Base-by-base conservation (phyloP, 2,329 filamentous ascomycete genomes). In the Tolypocladium paradoxum region DNA sequence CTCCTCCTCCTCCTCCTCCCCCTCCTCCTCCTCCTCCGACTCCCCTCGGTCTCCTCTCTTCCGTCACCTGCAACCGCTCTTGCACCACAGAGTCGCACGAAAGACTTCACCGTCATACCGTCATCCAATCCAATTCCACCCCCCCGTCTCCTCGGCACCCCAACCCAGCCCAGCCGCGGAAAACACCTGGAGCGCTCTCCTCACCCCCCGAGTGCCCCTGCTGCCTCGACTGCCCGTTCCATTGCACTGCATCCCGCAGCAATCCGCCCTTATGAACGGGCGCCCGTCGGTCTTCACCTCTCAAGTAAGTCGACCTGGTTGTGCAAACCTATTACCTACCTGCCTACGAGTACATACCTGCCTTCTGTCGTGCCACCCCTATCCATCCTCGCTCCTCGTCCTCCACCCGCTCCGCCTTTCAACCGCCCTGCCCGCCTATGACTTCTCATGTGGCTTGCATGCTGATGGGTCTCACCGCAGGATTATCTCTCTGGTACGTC, bases 271-370 rank as follows among this genome's bases (percentile, higher is more conserved):
- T 86, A 90, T 90, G 87, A 87, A 84, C 85, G 85, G 85, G 78
- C 84, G 85, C 81, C 79, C 81, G 75, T 89, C 87, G 73, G 81
- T 85, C 73, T 91, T 90, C 78, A 91, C 87, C 76, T 91, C 87
- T 75, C 87, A 91, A 83, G 87, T 89, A 85, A 29, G 52, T 51
- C 9, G 11, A 29, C 20, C 40, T 12, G 31, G 8, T 24, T 58
- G 60, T 55, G 46, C n/a, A n/a, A n/a, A n/a, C n/a, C n/a, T n/a
- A n/a, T n/a, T n/a, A n/a, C n/a, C n/a, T n/a, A n/a, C n/a, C n/a
- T n/a, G n/a, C n/a, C n/a, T n/a, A n/a, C n/a, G n/a, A n/a, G n/a
- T n/a, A n/a, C n/a, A n/a, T n/a, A n/a, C n/a, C n/a, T n/a, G n/a
- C n/a, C n/a, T n/a, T n/a, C n/a, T n/a, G n/a, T n/a, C n/a, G n/a